phyloP scores from a whole-genome alignment of 768 basidiomycete species.

The Serendipita sp. region DNA sequence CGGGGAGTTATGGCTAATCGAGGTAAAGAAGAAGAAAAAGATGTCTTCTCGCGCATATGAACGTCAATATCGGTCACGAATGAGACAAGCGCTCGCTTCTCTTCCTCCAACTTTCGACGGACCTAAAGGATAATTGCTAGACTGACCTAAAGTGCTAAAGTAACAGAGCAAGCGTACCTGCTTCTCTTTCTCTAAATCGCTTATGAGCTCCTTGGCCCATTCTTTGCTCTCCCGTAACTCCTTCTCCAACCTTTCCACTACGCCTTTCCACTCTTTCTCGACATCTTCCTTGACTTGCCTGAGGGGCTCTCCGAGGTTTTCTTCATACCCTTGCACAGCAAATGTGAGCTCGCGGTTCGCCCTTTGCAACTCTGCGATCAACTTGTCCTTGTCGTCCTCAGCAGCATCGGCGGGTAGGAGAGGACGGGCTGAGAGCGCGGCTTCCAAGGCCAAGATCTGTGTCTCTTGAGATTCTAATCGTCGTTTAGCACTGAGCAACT shows the following conservation, averaged over 20 bases:
- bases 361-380: constrained; percentile 56
- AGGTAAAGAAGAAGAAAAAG: not conserved
- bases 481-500: constrained; percentile 60
- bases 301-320: constrained; percentile 53
- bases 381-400: constrained; percentile 55
- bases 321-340: constrained; percentile 52
- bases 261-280: constrained; percentile 53
- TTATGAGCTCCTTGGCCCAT: constrained; percentile 61
- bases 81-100: constrained; percentile 58
- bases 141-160: not conserved
- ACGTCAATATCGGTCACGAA: constrained; percentile 69
- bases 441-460: constrained; percentile 73
- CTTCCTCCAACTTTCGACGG: constrained; percentile 53
- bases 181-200: constrained; percentile 65
- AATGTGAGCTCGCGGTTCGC: constrained; percentile 67
- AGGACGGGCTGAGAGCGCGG: constrained; percentile 55
- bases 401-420: constrained; percentile 47
- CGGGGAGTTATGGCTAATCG: not conserved
- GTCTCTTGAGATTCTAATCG: constrained; percentile 67
- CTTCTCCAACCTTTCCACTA: constrained; percentile 40
- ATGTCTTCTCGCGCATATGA: constrained; percentile 7
- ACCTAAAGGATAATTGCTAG: constrained; percentile 21
- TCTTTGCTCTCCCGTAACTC: constrained; percentile 51
- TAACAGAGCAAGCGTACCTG: constrained; percentile 28
- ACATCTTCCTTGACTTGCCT: constrained; percentile 53